These are phyloP conservation scores for Globisporangium spinosum DNA, from an alignment of 352 stramenopile species.

Conservation along the genomic window DNA sequence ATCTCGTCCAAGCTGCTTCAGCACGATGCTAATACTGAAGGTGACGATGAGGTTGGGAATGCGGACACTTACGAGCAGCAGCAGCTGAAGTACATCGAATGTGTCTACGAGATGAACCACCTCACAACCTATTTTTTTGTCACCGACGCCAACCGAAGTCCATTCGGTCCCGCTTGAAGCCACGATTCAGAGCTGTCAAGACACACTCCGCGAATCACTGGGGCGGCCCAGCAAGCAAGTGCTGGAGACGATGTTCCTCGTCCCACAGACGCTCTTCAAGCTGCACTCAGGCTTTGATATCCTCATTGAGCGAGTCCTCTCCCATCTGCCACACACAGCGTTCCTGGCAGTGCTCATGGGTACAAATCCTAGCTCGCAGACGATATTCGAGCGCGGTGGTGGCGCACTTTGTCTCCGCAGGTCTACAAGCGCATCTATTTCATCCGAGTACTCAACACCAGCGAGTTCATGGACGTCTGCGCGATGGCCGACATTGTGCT, in stretches of 20 bases:
- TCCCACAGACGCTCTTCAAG: slow-evolving; percentile 72
- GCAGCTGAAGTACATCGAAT: slow-evolving; percentile 40
- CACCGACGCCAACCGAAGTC: slow-evolving; percentile 11
- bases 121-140: slow-evolving; percentile 51
- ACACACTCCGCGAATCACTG: slow-evolving; percentile 14
- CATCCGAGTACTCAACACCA: slow-evolving; percentile 27
- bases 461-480: slow-evolving; percentile 42
- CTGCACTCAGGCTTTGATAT: slow-evolving; percentile 60
- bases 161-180: not conserved
- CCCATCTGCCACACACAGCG: slow-evolving; percentile 14
- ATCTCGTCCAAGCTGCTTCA: slow-evolving; percentile 51
- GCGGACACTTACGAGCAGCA: slow-evolving; percentile 1
- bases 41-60: not conserved
- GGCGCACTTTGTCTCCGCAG: slow-evolving; percentile 13
- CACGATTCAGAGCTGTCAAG: not conserved
- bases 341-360: slow-evolving; percentile 40
- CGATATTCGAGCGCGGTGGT: slow-evolving; percentile 28
- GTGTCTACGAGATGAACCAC: slow-evolving; percentile 50
- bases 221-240: slow-evolving; percentile 12
- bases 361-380: slow-evolving; percentile 25
- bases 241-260: slow-evolving; percentile 37
- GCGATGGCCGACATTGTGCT: slow-evolving; percentile 45
- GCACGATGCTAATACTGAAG: not conserved
- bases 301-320: slow-evolving; percentile 39
- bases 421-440: slow-evolving; percentile 44